Conservation (phyloP, 495 filamentous ascomycete species). For the Penicillium waksmanii region DNA sequence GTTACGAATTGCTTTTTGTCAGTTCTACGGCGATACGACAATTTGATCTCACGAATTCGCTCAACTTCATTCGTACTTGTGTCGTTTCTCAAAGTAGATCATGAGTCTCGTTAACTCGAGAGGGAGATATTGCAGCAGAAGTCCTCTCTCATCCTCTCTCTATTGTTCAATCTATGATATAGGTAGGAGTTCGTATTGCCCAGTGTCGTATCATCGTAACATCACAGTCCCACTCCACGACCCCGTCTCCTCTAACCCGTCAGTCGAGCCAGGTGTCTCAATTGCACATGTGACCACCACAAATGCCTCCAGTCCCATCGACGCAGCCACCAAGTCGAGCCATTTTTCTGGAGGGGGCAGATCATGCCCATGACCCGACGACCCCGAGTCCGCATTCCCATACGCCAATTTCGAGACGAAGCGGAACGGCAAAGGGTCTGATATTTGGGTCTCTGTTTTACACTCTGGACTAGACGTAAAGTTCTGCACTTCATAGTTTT, state of each 20-base stretch:
- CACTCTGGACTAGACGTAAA: not conserved
- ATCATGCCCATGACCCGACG: not conserved
- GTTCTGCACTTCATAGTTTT: not conserved
- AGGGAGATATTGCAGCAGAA: not conserved
- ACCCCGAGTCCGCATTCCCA: not conserved
- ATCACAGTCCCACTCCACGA: not conserved
- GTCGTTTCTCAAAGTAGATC: not conserved
- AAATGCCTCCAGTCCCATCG: constrained; percentile 29
- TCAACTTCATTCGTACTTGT: constrained; percentile 5
- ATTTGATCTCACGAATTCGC: constrained; percentile 21
- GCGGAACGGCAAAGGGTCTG: constrained; percentile 20
- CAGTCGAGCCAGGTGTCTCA: not conserved
- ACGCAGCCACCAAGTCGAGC: constrained; percentile 30
- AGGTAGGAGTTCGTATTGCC: not conserved
- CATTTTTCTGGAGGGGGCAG: constrained; percentile 20
- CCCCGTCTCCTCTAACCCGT: no score
- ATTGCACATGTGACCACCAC: constrained; percentile 14
- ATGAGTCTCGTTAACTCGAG: not conserved
- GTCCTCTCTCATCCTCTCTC: not conserved
- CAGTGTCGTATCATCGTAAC: not conserved
- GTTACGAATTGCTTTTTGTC: constrained; percentile 18
- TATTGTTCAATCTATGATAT: no score
- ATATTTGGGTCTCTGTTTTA: not conserved
- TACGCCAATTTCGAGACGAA: constrained; percentile 21
- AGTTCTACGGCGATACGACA: constrained; percentile 30